phyloP scores from a whole-genome alignment of 2,329 filamentous ascomycete genomes.

The Fusarium pilosicola region DNA sequence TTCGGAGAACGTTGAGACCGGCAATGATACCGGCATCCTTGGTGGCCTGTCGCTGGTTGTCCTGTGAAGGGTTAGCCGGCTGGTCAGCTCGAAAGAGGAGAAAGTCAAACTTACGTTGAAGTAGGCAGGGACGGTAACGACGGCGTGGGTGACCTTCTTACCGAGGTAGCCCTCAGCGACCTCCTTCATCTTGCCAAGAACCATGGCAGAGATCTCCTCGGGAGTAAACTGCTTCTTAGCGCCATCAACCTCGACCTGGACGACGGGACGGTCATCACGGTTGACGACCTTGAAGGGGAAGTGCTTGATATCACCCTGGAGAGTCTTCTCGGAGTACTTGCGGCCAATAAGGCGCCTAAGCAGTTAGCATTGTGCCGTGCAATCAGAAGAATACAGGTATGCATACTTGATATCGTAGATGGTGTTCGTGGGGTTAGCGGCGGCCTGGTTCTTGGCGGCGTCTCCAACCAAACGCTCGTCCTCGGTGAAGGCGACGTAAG shows the following conservation, averaged over 20 bases:
- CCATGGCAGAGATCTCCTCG: conserved; percentile 84
- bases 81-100: neutral
- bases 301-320: conserved; percentile 95
- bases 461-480: conserved; percentile 97
- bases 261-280: conserved; percentile 89
- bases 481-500: conserved; percentile 96
- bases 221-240: conserved; percentile 78
- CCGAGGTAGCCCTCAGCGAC: conserved; percentile 81
- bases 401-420: conserved; percentile 87
- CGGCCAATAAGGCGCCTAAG: conserved; percentile 83
- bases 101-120: conserved; percentile 72
- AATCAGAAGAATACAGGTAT: neutral
- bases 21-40: conserved; percentile 95
- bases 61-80: conserved; percentile 52
- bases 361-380: conserved; percentile 26
- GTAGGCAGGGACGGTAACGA: conserved; percentile 95
- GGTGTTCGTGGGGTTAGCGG: conserved; percentile 79
- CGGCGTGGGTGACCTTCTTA: conserved; percentile 85
- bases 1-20: conserved; percentile 93
- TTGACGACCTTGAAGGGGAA: conserved; percentile 95
- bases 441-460: conserved; percentile 95
- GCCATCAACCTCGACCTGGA: conserved; percentile 77
- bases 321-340: conserved; percentile 84
- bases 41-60: conserved; percentile 95
- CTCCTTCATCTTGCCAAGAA: conserved; percentile 86